Percentiles rank a stretch among this genome's conserved stretches.
These are phyloP conservation scores for Astrothelium subdiscretum DNA, from an alignment of 495 filamentous ascomycete species.

Conservation along the genomic window DNA sequence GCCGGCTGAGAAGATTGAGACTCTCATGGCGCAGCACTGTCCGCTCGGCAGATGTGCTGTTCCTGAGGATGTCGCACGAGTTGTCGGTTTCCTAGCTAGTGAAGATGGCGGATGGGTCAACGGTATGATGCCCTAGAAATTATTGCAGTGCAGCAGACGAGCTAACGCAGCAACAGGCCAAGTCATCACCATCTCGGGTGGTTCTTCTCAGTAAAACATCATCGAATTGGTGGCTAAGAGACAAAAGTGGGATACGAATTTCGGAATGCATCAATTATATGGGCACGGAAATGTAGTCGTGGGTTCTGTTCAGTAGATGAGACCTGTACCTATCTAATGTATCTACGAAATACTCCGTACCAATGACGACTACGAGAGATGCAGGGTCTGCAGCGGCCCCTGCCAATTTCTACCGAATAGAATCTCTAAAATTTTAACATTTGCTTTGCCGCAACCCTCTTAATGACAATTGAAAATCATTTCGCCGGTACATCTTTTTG, in stretches of 20 bases:
- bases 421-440: no score
- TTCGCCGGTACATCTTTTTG: no score
- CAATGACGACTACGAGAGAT: no score
- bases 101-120: constrained; percentile 52
- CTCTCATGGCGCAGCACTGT: constrained; percentile 32
- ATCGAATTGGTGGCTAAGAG: background rate
- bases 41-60: constrained; percentile 44
- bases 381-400: no score
- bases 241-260: background rate
- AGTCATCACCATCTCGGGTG: constrained; percentile 34
- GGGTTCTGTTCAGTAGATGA: no score
- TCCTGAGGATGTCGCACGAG: constrained; percentile 47
- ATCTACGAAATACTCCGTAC: no score
- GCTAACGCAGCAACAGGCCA: constrained; percentile 20
- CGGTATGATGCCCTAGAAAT: constrained; percentile 28
- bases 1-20: constrained; percentile 33
- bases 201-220: constrained; percentile 30
- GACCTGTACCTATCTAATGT: no score
- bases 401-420: no score
- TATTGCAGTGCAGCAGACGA: background rate
- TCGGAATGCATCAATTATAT: no score
- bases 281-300: no score
- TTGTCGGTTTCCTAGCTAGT: constrained; percentile 44
- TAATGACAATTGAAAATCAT: no score
- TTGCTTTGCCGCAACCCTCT: no score